A percentile compares a stretch with the other conserved stretches of the same genome.
Evolutionary conservation across 768 basidiomycete species (phyloP).

Genomic region (button mushroom (Agaricus bisporus)): DNA sequence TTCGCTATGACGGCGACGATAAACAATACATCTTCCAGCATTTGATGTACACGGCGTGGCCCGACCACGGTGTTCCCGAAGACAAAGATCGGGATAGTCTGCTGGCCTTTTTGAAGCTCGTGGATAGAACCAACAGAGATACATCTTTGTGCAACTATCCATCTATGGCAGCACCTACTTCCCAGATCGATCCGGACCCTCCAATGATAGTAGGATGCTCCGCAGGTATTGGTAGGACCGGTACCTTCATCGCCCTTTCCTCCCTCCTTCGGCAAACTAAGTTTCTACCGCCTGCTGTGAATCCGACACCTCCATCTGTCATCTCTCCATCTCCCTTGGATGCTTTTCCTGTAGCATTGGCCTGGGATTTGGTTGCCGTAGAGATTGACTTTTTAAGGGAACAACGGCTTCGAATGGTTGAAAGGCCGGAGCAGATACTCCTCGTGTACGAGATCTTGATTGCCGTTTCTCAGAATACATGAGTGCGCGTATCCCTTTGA

Average conservation of each 20-base stretch:
- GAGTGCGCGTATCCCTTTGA: background rate
- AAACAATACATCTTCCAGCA: conserved; percentile 56
- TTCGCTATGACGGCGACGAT: conserved; percentile 11
- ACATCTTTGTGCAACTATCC: conserved; percentile 22
- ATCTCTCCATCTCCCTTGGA: conserved; percentile 52
- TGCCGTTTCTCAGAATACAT: conserved; percentile 15
- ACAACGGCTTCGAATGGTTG: conserved; percentile 80
- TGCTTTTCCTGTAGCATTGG: conserved; percentile 39
- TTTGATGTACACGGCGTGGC: conserved; percentile 73
- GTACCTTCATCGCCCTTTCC: conserved; percentile 75
- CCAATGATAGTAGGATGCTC: conserved; percentile 82
- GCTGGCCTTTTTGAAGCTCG: conserved; percentile 57
- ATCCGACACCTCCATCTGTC: conserved; percentile 22
- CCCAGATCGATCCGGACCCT: conserved; percentile 46
- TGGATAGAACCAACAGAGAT: conserved; percentile 55
- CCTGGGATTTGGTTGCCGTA: conserved; percentile 53
- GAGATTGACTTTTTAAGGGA: conserved; percentile 78
- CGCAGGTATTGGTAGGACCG: conserved; percentile 84
- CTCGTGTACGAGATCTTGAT: conserved; percentile 60
- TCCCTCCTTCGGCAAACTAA: conserved; percentile 66
- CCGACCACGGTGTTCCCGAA: conserved; percentile 78
- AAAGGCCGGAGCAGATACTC: conserved; percentile 57
- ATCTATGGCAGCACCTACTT: conserved; percentile 12
- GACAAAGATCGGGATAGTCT: conserved; percentile 53
- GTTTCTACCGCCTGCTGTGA: conserved; percentile 34